Conservation (phyloP, 176 grass and related monocot genomes). For the Oryza officinalis region DNA sequence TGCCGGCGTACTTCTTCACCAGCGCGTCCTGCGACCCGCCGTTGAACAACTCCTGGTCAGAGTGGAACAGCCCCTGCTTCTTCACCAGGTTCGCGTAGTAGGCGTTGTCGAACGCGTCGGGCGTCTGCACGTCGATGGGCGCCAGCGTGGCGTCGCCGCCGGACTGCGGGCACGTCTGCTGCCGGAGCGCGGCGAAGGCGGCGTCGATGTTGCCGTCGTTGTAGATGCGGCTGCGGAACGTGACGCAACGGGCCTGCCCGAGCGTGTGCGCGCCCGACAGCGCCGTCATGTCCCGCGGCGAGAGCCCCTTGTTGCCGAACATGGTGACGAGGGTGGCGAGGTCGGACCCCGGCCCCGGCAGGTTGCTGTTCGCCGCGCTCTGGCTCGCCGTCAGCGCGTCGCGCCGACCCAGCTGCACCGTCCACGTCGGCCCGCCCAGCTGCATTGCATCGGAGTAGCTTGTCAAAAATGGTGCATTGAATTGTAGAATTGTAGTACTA, state of each 20-base stretch:
- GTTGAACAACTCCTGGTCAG: constrained; percentile 71
- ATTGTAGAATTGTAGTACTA: too few relatives aligned
- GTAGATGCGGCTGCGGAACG: constrained; percentile 63
- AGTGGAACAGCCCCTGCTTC: constrained; percentile 48
- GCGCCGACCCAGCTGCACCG: constrained; percentile 53
- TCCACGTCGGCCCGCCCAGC: constrained; percentile 69
- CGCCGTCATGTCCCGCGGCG: constrained; percentile 63
- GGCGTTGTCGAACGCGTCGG: constrained; percentile 57
- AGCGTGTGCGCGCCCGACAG: constrained; percentile 78
- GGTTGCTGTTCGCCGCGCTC: constrained; percentile 61
- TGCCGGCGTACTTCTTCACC: constrained; percentile 50
- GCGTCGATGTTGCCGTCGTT: constrained; percentile 50
- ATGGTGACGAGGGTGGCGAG: constrained; percentile 44
- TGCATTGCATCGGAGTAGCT: background rate
- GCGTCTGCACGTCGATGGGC: constrained; percentile 57
- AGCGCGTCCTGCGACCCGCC: constrained; percentile 63
- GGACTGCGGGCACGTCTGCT: constrained; percentile 57
- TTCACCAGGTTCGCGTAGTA: constrained; percentile 60
- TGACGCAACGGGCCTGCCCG: constrained; percentile 54
- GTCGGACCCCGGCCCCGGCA: constrained; percentile 44
- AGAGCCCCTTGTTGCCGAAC: constrained; percentile 57
- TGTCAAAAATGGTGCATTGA: background rate
- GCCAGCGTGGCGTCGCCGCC: constrained; percentile 43
- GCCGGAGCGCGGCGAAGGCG: constrained; percentile 46
- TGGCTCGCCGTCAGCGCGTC: constrained; percentile 70